Percentiles rank a stretch among this genome's conserved stretches.
Evolutionary conservation across 331 rosid genomes (phyloP).

Genomic region (Pyracantha coccinea): DNA sequence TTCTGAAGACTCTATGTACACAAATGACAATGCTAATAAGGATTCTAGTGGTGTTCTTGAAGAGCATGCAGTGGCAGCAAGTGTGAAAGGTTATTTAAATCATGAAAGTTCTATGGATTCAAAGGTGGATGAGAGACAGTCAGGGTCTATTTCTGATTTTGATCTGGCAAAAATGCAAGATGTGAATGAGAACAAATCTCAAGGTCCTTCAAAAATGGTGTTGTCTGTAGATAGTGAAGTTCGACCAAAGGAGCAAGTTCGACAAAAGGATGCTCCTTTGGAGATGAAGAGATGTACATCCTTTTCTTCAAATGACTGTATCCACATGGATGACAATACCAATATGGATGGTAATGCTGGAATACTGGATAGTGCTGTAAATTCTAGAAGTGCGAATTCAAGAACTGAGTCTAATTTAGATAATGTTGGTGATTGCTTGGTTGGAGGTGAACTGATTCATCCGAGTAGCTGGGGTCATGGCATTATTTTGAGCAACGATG

Average conservation of each 20-base stretch:
- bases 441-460: neutral
- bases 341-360: neutral
- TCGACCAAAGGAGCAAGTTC: neutral
- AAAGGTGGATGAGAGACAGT: neutral
- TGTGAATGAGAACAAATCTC: neutral
- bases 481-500: neutral
- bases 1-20: neutral
- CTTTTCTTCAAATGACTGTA: neutral
- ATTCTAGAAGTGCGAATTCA: neutral
- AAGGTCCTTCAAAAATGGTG: slow-evolving; percentile 2
- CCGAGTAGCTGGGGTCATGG: neutral
- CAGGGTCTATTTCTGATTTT: neutral
- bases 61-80: neutral
- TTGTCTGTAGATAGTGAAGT: neutral
- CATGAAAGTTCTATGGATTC: neutral
- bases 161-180: neutral
- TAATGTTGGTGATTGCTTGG: neutral
- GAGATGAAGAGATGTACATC: neutral
- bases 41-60: neutral
- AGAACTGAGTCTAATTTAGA: neutral
- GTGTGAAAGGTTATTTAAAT: neutral
- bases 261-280: neutral
- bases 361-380: neutral
- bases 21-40: neutral
- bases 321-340: neutral